Conservation (phyloP, 2,329 filamentous ascomycete genomes). For the Leptographium wingfieldii region DNA sequence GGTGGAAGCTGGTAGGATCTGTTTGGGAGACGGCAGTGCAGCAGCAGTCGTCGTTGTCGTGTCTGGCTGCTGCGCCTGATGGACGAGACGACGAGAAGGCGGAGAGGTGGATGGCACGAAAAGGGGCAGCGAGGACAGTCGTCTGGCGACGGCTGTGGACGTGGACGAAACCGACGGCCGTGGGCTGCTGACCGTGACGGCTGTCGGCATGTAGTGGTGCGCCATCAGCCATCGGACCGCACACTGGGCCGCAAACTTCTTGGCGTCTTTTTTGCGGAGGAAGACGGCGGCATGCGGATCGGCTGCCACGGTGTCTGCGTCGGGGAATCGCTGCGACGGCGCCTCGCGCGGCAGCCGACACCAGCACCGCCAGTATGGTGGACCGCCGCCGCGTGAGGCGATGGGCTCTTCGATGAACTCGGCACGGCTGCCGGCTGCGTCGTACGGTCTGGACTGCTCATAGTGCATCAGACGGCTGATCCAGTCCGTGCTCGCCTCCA, state of each 20-base stretch:
- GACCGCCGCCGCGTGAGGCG: background rate
- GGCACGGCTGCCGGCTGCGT: slow-evolving; percentile 4
- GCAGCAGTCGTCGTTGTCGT: no score
- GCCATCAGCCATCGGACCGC: slow-evolving; percentile 29
- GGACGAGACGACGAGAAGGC: no score
- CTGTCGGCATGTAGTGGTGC: slow-evolving; percentile 16
- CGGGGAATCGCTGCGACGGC: slow-evolving; percentile 14
- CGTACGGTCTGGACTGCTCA: slow-evolving; percentile 13
- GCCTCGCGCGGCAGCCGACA: slow-evolving; percentile 16
- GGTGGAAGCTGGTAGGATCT: no score
- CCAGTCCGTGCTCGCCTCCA: slow-evolving; percentile 21
- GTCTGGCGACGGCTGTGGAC: no score
- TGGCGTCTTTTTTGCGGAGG: slow-evolving; percentile 37
- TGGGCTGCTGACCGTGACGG: no score
- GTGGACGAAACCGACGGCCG: no score
- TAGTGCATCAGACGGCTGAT: slow-evolving; percentile 25
- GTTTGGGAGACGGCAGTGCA: no score
- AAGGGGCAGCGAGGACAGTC: background rate
- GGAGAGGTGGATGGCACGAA: no score
- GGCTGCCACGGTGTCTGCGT: background rate
- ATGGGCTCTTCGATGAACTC: slow-evolving; percentile 13
- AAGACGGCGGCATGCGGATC: background rate
- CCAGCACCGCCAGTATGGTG: slow-evolving; percentile 15
- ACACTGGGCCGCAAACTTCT: slow-evolving; percentile 37
- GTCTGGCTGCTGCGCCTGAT: no score